Conservation (phyloP, 1,139 yeast genomes). For the Torulaspora globosa region DNA sequence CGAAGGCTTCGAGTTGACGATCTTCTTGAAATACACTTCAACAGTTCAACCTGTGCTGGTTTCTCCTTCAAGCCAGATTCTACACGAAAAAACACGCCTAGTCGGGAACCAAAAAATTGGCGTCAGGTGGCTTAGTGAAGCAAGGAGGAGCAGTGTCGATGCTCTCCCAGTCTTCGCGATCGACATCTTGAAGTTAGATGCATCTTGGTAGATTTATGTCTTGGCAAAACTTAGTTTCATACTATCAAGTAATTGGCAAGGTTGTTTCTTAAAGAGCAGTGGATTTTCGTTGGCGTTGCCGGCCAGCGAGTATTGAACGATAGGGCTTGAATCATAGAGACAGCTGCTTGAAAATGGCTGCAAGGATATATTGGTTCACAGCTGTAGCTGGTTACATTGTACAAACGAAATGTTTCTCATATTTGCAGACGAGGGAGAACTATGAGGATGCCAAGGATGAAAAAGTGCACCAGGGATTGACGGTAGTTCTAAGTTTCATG, state of each 20-base stretch:
- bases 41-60: not conserved
- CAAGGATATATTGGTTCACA: conserved; percentile 17
- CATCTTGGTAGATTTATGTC: not conserved
- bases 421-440: conserved; percentile 11
- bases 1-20: too few relatives aligned
- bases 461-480: conserved; percentile 9
- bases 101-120: not conserved
- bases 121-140: not conserved
- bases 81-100: not conserved
- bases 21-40: too few relatives aligned
- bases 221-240: not conserved
- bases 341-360: conserved; percentile 7
- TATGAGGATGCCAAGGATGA: conserved; percentile 10
- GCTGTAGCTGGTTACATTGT: conserved; percentile 17
- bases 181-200: not conserved
- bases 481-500: conserved; percentile 12
- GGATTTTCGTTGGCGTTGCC: not conserved
- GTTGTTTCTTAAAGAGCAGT: not conserved
- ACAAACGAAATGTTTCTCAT: conserved; percentile 16
- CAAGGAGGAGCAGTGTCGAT: not conserved
- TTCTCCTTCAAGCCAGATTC: not conserved
- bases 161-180: not conserved
- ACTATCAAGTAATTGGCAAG: not conserved
- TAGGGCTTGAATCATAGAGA: not conserved
- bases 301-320: not conserved